Base-by-base conservation (phyloP, 108 stramenopile species). In the Nitzschia sp. region DNA sequence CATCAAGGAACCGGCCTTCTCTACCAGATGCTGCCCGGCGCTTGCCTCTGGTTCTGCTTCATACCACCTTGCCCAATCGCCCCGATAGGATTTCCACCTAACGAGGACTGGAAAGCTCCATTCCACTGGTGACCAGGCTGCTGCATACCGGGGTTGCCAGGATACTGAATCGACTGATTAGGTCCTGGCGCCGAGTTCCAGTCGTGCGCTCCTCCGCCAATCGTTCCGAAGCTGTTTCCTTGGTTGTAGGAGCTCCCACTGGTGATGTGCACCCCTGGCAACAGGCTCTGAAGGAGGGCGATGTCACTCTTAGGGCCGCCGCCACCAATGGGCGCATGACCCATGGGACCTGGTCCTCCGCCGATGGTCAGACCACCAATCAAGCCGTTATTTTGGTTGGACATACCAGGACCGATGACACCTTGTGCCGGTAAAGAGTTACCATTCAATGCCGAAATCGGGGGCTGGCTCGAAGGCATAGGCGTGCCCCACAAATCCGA, bases 201-300 rank as follows among this genome's bases (percentile, higher is more conserved):
- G 29, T 62, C 58, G 46, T 46, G 34, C 38, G 9, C 38, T 35
- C 64, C 64, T 51, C 75, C 73, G 1, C 64, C 68, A 56, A 76
- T 64, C 6, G 75, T 46, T 19, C 75, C 75, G 59, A 75, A 68
- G 4, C 66, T 55, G 25, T 55, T 51, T 32, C 60, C 66, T 53
- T 75, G 66, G 38, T 38, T 57, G 46, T 48, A 67, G 30, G 55
- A 46, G n/a, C 68, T 64, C 19, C 87, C 83, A 64, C 78, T 79
- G 13, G 87, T 88, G 54, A 88, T 83, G 53, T 83, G 87, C 27
- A 94, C 93, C 32, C 90, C 90, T 15, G 93, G 93, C 32, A 94
- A 70, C 21, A 94, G 75, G 51, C 86, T 91, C 71, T 94, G 93
- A 15, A 94, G 74, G 42, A 94, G 85, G 19, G 93, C 93, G 64